Evolutionary conservation across 768 basidiomycete genomes (phyloP), one percentile per base, ranked within the genome.

Genomic region (Boletus rufocinnamomeus): DNA sequence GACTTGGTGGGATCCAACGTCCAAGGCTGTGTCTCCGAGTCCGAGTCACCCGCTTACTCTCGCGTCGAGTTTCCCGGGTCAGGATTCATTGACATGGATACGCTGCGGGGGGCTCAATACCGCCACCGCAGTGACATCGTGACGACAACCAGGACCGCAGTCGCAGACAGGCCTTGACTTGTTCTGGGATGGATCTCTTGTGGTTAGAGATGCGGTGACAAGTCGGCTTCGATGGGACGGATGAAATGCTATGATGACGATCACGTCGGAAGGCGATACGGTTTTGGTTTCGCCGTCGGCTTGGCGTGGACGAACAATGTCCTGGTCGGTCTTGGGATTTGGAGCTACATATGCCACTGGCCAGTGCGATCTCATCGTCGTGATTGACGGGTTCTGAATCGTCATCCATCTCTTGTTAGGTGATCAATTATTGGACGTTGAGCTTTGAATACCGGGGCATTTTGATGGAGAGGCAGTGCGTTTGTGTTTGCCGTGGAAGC

Each of bases 131-230:
- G 32, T n/a, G 45, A 35, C 32, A 6, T 5, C 34, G 38, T 14
- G 14, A 37, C 17, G 44, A 25, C 43, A 21, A 16, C n/a, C 44
- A 63, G 62, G 63, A 60, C 62, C 62, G 62, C 62, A 63, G 62
- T 51, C 43, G 19, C 44, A 45, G 14, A 41, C 21, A 51, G 23
- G 23, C 8, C 21, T n/a, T 35, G 23, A 5, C n/a, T 28, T 6
- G 30, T 41, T 62, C 34, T 48, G 28, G 44, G 23, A 35, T 27
- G 6, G 30, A 27, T 23, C 49, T 44, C 32, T 46, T 11, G 11
- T 43, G 16, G 6, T 25, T 19, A 13, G 35, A 56, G 51, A 61
- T n/a, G n/a, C n/a, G n/a, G n/a, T n/a, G n/a, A n/a, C n/a, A n/a
- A n/a, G n/a, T n/a, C n/a, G n/a, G n/a, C n/a, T 32, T 32, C 10